Base-by-base conservation (phyloP, 257 asterid genomes). In the Nicotiana noctiflora region DNA sequence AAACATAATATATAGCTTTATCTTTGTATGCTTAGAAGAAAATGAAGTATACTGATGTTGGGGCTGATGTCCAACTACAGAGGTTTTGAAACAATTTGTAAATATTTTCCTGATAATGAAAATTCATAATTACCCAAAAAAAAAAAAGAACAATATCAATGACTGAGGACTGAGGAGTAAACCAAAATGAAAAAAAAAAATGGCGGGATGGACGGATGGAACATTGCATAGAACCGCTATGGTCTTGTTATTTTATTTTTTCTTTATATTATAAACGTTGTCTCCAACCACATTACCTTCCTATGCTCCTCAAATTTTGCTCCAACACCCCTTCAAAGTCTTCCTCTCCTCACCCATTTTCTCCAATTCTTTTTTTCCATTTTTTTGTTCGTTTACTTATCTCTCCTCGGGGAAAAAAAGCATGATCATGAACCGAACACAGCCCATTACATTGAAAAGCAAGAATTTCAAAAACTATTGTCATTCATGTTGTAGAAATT, bases 241-340 rank as follows among this genome's bases (percentile, higher is more conserved):
- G 40, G 21, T 49, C 23, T 21, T 72, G 46, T 23, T 21, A 10
- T 44, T 44, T 46, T 15, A 2, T 46, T n/a, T 23, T 34, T 6
- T 72, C 5, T 23, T 27, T 13, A 21, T 46, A 72, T 72, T 46
- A 23, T 49, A 46, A 74, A 74, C 23, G 78, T 74, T 11, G 78
- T 53, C 40, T 74, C 51, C 78, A 49, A 49, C 78, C 77, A 46
- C 77, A 46, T 46, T 34, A 72, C 32, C 77, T 19, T 72, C 77
- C 60, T 23, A 72, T 72, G 15, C 61, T 74, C 78, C 78, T 74
- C 40, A 74, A 74, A 13, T 3, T 74, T 74, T 46, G 78, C 78
- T 74, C 78, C 78, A 74, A 74, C 78, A n/a, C 78, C 61, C 78
- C 61, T 49, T 74, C 25, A 23, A 23, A 23, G 44, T 46, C 21